Evolutionary conservation across 2,329 filamentous ascomycete species (phyloP), one percentile per base, ranked within the genome.

Genomic region (Aspergillus novofumigatus): DNA sequence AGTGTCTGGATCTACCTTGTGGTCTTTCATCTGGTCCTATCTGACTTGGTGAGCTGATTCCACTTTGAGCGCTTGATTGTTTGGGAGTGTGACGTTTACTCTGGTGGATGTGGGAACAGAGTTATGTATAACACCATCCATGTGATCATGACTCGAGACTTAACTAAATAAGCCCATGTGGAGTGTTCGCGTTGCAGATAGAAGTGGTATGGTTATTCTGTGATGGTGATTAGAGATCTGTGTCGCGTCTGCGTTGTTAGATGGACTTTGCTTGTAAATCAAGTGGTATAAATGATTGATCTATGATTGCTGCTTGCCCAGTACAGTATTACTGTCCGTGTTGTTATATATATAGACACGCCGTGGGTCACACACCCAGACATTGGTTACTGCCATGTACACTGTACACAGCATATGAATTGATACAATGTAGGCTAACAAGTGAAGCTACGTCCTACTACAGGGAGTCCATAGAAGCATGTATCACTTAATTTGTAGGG

Each of bases 1-100:
- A 4, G 65, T 68, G 23, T 71, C 68, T 3, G 67, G 54, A 53
- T 75, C 65, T 4, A 66, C 68, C 49, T 62, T 59, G 44, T 41
- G 28, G 32, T 53, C 47, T 44, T 68, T 59, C 67, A 69, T 67
- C 49, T 25, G 59, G 48, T 7, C 23, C 44, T 54, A 11, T 29
- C 7, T 47, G 29, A 28, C 35, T 21, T 35, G 7, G 4, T 20
- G 42, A 42, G 35, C 2, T 54, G 48, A 21, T 51, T 35, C 9
- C 14, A 9, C n/a, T 21, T 44, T 21, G 21, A 44, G 32, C 14
- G 32, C 14, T 38, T 38, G 32, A 17, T 38, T 17, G 14, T 17
- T 38, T 5, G 14, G 5, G 14, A 26, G 14, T 7, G 14, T 17
- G 14, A 6, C 5, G 2, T 35, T 17, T 35, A 17, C 9, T 29